Percentiles rank a stretch among this genome's conserved stretches.
phyloP scores from a whole-genome alignment of 371 early-diverging fungal species.

The Quaeritorhiza haematococci region DNA sequence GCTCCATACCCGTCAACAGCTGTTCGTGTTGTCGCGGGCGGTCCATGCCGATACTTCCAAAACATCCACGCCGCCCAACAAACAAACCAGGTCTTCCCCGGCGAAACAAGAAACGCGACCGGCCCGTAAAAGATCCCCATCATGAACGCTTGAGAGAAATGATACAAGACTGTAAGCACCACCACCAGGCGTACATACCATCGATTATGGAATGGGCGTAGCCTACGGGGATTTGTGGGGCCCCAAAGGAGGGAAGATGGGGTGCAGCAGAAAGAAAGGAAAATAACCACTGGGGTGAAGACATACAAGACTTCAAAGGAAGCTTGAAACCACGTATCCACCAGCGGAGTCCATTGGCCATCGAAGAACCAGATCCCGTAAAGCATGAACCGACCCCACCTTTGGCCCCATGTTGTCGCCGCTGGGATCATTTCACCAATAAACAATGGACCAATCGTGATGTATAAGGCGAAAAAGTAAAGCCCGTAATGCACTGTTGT shows the following conservation, averaged over 20 bases:
- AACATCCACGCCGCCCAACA: constrained; percentile 16
- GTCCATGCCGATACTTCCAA: constrained; percentile 2
- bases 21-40: neutral
- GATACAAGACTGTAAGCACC: constrained; percentile 8
- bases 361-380: constrained; percentile 52
- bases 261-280: constrained; percentile 20
- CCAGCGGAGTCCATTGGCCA: constrained; percentile 73
- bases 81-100: constrained; percentile 27
- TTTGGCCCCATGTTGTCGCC: constrained; percentile 36
- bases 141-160: constrained; percentile 6
- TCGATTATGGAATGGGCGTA: constrained; percentile 14
- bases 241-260: constrained; percentile 17
- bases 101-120: constrained; percentile 15
- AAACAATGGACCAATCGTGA: constrained; percentile 49
- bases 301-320: constrained; percentile 15
- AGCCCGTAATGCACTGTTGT: constrained; percentile 40
- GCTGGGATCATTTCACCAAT: constrained; percentile 50
- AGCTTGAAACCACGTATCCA: constrained; percentile 71
- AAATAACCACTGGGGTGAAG: constrained; percentile 22
- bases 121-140: constrained; percentile 18
- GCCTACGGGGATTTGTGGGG: constrained; percentile 7
- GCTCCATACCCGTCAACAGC: too few species aligned
- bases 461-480: constrained; percentile 35
- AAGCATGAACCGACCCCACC: constrained; percentile 51
- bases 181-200: constrained; percentile 14